Conservation (phyloP, 2,329 filamentous ascomycete species). For the Trichoderma sp. region DNA sequence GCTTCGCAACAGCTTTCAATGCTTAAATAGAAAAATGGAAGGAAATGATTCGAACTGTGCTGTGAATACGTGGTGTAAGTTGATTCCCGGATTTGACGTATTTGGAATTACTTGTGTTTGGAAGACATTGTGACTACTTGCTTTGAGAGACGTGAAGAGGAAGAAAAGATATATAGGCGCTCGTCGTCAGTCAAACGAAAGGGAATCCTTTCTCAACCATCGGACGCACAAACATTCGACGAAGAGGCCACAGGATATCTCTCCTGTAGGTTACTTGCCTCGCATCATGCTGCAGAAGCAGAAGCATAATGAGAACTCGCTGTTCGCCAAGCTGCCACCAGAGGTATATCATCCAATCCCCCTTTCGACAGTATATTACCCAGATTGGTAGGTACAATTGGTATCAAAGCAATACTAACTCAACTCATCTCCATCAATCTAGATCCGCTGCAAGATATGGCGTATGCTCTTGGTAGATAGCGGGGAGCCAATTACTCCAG, state of each 20-base stretch:
- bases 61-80: neutral
- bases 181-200: neutral
- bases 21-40: neutral
- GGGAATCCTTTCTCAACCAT: neutral
- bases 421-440: accelerated
- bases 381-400: no score
- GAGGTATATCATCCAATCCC: neutral
- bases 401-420: no score
- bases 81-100: neutral
- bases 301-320: no score
- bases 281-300: neutral
- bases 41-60: neutral
- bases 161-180: neutral
- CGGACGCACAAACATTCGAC: neutral
- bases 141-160: neutral
- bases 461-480: neutral
- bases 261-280: neutral
- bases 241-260: neutral
- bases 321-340: neutral
- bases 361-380: no score
- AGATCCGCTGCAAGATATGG: constrained; percentile 9
- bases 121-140: neutral
- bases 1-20: neutral
- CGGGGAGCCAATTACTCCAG: neutral
- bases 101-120: neutral